Evolutionary conservation across 1,139 yeast genomes (phyloP).

Genomic region (Candida labiduridarum): DNA sequence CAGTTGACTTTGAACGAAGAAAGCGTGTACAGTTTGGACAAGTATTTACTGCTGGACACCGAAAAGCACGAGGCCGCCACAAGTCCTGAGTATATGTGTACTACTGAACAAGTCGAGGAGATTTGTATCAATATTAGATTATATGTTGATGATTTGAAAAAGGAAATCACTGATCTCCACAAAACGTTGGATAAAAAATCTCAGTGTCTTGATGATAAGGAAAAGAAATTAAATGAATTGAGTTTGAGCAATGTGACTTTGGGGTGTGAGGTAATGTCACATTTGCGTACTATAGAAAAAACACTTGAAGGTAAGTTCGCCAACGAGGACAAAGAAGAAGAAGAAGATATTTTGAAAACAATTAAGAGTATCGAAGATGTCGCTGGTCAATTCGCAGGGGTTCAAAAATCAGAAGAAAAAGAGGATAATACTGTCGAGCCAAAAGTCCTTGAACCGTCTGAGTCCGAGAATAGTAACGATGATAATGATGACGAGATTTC

Average conservation of each 20-base stretch:
- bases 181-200: background rate
- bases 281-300: background rate
- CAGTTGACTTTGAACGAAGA: background rate
- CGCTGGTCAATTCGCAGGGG: background rate
- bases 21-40: background rate
- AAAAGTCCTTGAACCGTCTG: background rate
- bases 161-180: background rate
- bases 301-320: background rate
- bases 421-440: background rate
- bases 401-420: background rate
- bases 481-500: slow-evolving; percentile 1
- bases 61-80: background rate
- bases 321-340: slow-evolving; percentile 1
- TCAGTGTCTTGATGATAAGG: background rate
- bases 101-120: background rate
- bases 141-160: slow-evolving; percentile 3
- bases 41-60: background rate
- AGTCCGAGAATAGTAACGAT: background rate
- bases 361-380: background rate
- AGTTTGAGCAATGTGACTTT: background rate
- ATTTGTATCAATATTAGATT: background rate
- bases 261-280: slow-evolving; percentile 1
- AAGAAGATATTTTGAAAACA: background rate
- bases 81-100: background rate
- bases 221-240: background rate